These are phyloP conservation scores for Candida insectalens DNA, from an alignment of 805 yeast species.

Conservation along the genomic window DNA sequence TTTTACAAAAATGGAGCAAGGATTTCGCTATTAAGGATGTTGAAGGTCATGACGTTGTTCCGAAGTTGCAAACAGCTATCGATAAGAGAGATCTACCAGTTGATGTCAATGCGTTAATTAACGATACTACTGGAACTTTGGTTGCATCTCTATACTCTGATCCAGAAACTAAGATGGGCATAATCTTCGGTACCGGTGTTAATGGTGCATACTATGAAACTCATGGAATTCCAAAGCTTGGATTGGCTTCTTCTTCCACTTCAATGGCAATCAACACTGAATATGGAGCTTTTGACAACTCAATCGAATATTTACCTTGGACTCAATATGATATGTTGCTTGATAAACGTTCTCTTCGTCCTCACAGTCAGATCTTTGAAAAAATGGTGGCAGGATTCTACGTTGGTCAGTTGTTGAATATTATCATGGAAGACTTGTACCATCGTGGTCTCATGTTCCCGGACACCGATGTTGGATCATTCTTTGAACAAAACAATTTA, in stretches of 20 bases:
- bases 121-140: conserved; percentile 95
- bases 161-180: conserved; percentile 83
- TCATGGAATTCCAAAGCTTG: conserved; percentile 68
- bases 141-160: conserved; percentile 93
- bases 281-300: conserved; percentile 96
- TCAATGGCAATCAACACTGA: conserved; percentile 97
- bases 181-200: conserved; percentile 95
- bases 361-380: conserved; percentile 92
- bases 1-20: conserved; percentile 94
- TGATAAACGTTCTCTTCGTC: conserved; percentile 86
- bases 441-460: conserved; percentile 58
- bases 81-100: conserved; percentile 61
- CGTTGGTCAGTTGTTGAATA: conserved; percentile 83
- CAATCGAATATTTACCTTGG: conserved; percentile 75
- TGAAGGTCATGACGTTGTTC: conserved; percentile 91
- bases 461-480: conserved; percentile 55
- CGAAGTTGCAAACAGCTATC: conserved; percentile 76
- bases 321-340: conserved; percentile 77
- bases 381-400: conserved; percentile 97
- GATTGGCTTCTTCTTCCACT: conserved; percentile 54
- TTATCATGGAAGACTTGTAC: conserved; percentile 65
- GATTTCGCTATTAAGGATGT: conserved; percentile 92
- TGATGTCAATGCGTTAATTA: conserved; percentile 82
- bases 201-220: conserved; percentile 95
- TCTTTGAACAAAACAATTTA: conserved; percentile 59